Base-by-base conservation (phyloP, 352 stramenopile genomes). In the Phytophthora syringae region DNA sequence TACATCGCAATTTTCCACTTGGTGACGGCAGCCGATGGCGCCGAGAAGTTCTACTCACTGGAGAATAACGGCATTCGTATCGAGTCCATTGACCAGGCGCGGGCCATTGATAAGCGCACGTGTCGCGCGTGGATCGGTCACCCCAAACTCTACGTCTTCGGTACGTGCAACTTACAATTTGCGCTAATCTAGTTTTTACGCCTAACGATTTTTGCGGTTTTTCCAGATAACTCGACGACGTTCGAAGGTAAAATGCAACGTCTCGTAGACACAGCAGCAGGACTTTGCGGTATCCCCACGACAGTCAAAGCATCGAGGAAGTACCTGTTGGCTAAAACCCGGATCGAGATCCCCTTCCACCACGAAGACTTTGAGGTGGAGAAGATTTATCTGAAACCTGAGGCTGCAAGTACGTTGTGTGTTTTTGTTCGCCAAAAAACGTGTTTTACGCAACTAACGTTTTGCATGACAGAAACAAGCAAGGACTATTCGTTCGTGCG, bases 21-120 rank as follows among this genome's bases (percentile, higher is more conserved):
- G 54, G 86, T 96, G 34, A 95, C 88, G 15, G 96, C 97, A 3
- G 97, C 97, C 3, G 81, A 97, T 50, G 97, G 97, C 47, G 97
- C 97, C 10, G 92, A 98, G 54, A 84, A 91, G 57, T 98, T 96
- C 70, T 99, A 99, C 76, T 97, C 97, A 15, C 74, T 98, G 36
- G 96, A 98, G 22, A 99, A 99, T 71, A 99, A 99, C 76, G 82
- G 81, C 43, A 97, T 94, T 24, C 82, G 97, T 37, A 98, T 90
- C n/a, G 97, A 99, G 84, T 94, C 82, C 13, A 74, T 96, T 22
- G 91, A 98, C 22, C 49, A 97, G 64, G 95, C 97, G n/a, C 78
- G 80, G 4, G 83, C 84, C n/a, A 74, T 98, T 43, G 97, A 99
- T 72, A 64, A 71, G 25, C 83, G 81, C 49, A 92, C 87, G 7